These are phyloP conservation scores for Thuja plicata DNA, from an alignment of 83 land plant species.

Conservation along the genomic window DNA sequence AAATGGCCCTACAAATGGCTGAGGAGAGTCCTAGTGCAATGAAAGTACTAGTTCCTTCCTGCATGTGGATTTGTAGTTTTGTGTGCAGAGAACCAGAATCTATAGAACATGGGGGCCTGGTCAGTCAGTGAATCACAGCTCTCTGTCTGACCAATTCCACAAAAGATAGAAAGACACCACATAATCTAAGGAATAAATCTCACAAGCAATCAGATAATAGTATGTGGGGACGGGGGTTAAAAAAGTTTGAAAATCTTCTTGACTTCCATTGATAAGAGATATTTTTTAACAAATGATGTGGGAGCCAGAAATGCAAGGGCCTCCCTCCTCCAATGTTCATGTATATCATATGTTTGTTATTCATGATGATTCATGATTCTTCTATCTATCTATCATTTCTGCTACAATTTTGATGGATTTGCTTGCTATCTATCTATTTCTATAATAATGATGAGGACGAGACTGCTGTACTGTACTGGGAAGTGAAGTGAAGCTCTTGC, in stretches of 20 bases:
- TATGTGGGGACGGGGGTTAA: neutral
- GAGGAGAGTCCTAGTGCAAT: neutral
- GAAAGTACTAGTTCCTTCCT: neutral
- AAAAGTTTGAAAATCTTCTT: neutral
- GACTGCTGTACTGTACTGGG: constrained; percentile 1
- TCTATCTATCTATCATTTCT: constrained; percentile 1
- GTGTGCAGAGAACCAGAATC: constrained; percentile 3
- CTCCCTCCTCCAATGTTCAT: neutral
- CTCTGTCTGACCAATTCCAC: neutral
- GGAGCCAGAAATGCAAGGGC: constrained; percentile 12
- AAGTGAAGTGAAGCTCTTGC: neutral
- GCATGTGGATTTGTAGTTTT: neutral
- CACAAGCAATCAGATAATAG: neutral
- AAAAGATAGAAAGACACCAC: constrained; percentile 2
- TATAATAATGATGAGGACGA: neutral
- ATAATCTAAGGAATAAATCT: neutral
- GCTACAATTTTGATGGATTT: constrained; percentile 12
- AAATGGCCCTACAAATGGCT: constrained; percentile 1
- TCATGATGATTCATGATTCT: constrained; percentile 3
- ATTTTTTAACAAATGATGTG: neutral
- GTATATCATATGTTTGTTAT: constrained; percentile 8
- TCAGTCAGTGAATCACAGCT: neutral
- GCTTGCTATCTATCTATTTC: constrained; percentile 2
- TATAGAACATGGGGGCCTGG: neutral
- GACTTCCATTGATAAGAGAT: neutral